A percentile compares a stretch with the other conserved stretches of the same genome.
Conservation (phyloP, 345 rosid genomes). For the Linum lewisii region DNA sequence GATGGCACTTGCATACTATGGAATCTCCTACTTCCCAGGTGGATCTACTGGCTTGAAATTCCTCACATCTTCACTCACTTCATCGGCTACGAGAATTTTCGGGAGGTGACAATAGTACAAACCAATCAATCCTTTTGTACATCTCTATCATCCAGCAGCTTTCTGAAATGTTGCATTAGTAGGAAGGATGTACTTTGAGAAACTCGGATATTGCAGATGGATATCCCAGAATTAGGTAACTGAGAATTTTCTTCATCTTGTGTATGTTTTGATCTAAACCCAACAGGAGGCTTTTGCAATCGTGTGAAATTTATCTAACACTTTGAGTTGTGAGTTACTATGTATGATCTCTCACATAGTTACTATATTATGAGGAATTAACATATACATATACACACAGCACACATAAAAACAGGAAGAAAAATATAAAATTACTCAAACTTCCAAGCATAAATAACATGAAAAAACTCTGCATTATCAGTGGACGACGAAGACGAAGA, state of each 20-base stretch:
- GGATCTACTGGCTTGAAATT: conserved; percentile 4
- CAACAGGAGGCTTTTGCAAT: too few species aligned
- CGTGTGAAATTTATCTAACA: too few species aligned
- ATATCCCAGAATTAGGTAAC: not conserved
- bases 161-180: not conserved
- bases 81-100: not conserved
- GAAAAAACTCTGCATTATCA: conserved; percentile 32
- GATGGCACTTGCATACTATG: conserved; percentile 52
- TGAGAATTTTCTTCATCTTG: too few species aligned
- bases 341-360: too few species aligned
- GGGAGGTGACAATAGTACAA: not conserved
- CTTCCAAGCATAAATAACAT: conserved; percentile 60
- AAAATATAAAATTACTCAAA: conserved; percentile 1
- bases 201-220: not conserved
- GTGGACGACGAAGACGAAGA: too few species aligned
- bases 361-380: too few species aligned
- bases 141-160: not conserved
- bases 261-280: too few species aligned
- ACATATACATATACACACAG: too few species aligned
- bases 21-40: conserved; percentile 47
- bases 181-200: not conserved
- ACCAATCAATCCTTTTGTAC: not conserved
- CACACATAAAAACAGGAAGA: too few species aligned
- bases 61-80: not conserved
- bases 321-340: too few species aligned